These are phyloP conservation scores for Artemisia tridentata DNA, from an alignment of 129 eudicot species.

Conservation along the genomic window DNA sequence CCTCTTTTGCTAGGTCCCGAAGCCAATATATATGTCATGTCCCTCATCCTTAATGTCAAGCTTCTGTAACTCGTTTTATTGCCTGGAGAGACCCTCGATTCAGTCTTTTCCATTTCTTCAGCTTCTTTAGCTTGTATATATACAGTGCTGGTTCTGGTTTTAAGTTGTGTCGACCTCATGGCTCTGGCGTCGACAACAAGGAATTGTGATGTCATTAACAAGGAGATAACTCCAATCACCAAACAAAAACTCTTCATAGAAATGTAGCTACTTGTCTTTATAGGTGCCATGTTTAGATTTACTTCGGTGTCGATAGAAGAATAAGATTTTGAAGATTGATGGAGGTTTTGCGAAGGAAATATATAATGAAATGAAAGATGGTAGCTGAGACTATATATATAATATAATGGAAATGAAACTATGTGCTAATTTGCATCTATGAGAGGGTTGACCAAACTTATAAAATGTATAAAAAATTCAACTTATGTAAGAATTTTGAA, in stretches of 20 bases:
- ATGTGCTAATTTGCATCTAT: constrained; percentile 6
- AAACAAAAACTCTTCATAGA: constrained; percentile 8
- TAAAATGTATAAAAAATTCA: neutral
- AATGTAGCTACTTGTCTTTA: neutral
- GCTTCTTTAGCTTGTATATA: neutral
- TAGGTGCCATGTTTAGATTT: neutral
- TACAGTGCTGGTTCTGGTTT: neutral
- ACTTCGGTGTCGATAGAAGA: neutral
- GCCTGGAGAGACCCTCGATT: neutral
- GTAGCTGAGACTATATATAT: constrained; percentile 7
- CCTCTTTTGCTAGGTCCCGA: constrained; percentile 27
- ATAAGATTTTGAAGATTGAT: too few relatives aligned
- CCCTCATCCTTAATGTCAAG: neutral
- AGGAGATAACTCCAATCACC: neutral
- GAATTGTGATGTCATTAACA: neutral
- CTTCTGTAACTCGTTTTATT: neutral
- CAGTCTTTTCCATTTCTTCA: constrained; percentile 1
- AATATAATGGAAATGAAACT: neutral
- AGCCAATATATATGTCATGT: neutral
- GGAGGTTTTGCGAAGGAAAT: neutral
- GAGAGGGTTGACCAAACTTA: constrained; percentile 2
- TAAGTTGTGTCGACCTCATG: neutral
- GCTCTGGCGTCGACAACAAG: constrained; percentile 1
- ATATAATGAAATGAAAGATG: neutral
- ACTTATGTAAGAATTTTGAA: neutral